Conservation (phyloP, 441 rosid genomes). For the Breynia disticha region DNA sequence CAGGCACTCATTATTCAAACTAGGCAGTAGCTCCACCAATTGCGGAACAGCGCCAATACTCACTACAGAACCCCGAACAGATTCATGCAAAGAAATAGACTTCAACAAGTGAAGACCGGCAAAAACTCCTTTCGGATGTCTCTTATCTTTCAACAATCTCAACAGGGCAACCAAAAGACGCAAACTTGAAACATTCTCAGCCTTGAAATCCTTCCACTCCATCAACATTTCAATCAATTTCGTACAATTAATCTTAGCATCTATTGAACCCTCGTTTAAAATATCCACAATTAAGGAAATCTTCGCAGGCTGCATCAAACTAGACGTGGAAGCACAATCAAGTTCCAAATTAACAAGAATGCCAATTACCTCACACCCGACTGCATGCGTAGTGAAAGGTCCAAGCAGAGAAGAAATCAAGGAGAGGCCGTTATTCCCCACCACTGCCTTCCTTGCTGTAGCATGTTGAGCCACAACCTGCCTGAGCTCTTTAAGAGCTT, state of each 20-base stretch:
- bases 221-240: conserved; percentile 49
- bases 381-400: conserved; percentile 73
- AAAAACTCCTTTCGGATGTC: conserved; percentile 42
- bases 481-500: conserved; percentile 62
- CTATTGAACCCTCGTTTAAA: conserved; percentile 75
- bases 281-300: conserved; percentile 75
- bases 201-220: conserved; percentile 46
- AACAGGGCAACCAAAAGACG: conserved; percentile 70
- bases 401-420: conserved; percentile 53
- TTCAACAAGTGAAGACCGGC: conserved; percentile 56
- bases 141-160: conserved; percentile 68
- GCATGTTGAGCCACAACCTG: conserved; percentile 44
- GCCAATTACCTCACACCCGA: conserved; percentile 76
- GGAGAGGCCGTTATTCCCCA: conserved; percentile 45
- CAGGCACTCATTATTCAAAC: conserved; percentile 48
- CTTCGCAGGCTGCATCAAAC: conserved; percentile 71
- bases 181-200: conserved; percentile 52
- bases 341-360: conserved; percentile 65
- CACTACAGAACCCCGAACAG: conserved; percentile 44
- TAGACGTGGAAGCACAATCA: conserved; percentile 40
- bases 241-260: conserved; percentile 70
- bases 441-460: conserved; percentile 55
- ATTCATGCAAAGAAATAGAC: conserved; percentile 41
- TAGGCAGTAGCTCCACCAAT: conserved; percentile 52
- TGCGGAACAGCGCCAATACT: conserved; percentile 66